Conservation (phyloP, 2,329 filamentous ascomycete genomes). For the Incumbomyces delicatus region DNA sequence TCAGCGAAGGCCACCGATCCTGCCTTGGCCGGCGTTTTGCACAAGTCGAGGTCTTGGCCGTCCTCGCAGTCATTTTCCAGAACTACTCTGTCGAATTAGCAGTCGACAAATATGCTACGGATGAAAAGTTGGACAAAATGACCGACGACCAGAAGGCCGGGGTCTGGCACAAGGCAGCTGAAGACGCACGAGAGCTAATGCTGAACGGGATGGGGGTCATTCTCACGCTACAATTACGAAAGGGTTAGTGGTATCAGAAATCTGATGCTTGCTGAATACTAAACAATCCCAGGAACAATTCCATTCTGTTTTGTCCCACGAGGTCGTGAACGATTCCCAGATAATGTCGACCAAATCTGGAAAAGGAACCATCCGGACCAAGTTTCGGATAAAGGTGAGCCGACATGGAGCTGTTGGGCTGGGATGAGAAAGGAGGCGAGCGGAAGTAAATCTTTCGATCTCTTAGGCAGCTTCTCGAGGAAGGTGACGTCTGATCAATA, state of each 20-base stretch:
- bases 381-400: slow-evolving; percentile 5
- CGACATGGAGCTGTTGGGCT: slow-evolving; percentile 7
- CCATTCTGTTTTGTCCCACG: slow-evolving; percentile 59
- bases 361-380: slow-evolving; percentile 19
- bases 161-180: slow-evolving; percentile 54
- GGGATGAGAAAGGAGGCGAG: neutral
- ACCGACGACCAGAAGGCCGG: slow-evolving; percentile 34
- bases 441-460: neutral
- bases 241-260: slow-evolving; percentile 22
- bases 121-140: slow-evolving; percentile 47
- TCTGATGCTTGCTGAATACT: neutral
- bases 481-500: neutral
- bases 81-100: slow-evolving; percentile 61
- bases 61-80: slow-evolving; percentile 43
- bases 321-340: slow-evolving; percentile 57
- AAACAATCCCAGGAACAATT: slow-evolving; percentile 34
- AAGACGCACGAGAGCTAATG: slow-evolving; percentile 44
- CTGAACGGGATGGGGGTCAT: slow-evolving; percentile 48
- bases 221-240: slow-evolving; percentile 62
- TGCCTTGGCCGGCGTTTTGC: slow-evolving; percentile 49
- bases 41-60: slow-evolving; percentile 47
- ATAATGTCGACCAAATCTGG: slow-evolving; percentile 22
- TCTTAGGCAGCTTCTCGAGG: neutral
- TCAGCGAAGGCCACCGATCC: slow-evolving; percentile 45
- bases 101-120: slow-evolving; percentile 49